These are phyloP conservation scores for Aspergillus sp. DNA, from an alignment of 2,329 filamentous ascomycete genomes.

Conservation along the genomic window DNA sequence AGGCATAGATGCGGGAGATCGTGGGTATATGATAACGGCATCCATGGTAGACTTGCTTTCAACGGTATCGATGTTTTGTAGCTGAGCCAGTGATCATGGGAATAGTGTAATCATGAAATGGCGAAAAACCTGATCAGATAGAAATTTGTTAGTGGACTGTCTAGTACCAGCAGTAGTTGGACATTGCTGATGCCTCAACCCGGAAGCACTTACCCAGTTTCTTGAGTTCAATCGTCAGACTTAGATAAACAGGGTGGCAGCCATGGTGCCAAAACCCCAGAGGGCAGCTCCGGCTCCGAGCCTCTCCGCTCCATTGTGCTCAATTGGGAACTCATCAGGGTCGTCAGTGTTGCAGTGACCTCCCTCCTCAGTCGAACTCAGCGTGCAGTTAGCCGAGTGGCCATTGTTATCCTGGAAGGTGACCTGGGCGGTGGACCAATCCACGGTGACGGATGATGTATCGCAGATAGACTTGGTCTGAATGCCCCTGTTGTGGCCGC, in stretches of 20 bases:
- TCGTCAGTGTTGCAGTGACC: slow-evolving; percentile 18
- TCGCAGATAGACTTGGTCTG: slow-evolving; percentile 15
- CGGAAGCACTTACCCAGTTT: neutral
- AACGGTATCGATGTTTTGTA: too few species aligned
- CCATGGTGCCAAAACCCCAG: slow-evolving; percentile 11
- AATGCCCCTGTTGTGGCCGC: slow-evolving; percentile 29
- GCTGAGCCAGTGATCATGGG: too few species aligned
- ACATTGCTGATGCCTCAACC: neutral
- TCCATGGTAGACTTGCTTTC: too few species aligned
- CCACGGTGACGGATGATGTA: slow-evolving; percentile 8
- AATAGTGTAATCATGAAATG: too few species aligned
- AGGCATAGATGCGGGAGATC: too few species aligned
- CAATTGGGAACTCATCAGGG: slow-evolving; percentile 11
- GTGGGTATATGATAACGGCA: too few species aligned
- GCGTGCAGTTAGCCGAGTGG: slow-evolving; percentile 17
- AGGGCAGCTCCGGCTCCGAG: slow-evolving; percentile 5
- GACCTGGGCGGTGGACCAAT: slow-evolving; percentile 17
- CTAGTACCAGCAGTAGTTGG: too few species aligned
- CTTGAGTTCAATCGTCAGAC: neutral
- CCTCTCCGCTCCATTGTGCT: slow-evolving; percentile 4
- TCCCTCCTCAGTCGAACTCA: slow-evolving; percentile 9
- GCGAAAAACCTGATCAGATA: too few species aligned
- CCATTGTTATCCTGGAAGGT: slow-evolving; percentile 7
- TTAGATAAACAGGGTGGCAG: slow-evolving; percentile 12
- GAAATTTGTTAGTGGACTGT: too few species aligned